Evolutionary conservation across 2,329 filamentous ascomycete genomes (phyloP).

Genomic region (Ilyonectria robusta): DNA sequence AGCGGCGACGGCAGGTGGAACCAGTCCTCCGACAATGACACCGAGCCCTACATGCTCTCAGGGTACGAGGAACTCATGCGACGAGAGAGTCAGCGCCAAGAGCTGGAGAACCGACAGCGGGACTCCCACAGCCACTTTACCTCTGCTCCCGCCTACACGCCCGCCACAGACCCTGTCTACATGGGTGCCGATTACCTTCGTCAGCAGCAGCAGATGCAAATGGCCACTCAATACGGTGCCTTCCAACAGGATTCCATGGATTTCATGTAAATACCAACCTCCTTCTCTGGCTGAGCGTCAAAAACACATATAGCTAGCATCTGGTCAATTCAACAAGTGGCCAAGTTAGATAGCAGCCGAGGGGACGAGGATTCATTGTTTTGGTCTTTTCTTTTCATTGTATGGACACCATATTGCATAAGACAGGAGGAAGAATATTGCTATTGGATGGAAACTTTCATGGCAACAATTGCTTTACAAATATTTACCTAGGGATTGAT

Average conservation of each 20-base stretch:
- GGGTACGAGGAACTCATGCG: slow-evolving; percentile 82
- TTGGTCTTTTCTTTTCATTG: slow-evolving; percentile 17
- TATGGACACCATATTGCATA: slow-evolving; percentile 9
- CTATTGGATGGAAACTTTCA: slow-evolving; percentile 5
- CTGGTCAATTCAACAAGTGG: slow-evolving; percentile 25
- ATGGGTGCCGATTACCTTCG: slow-evolving; percentile 60
- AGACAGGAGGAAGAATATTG: slow-evolving; percentile 18
- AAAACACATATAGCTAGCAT: slow-evolving; percentile 33
- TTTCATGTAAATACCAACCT: slow-evolving; percentile 53
- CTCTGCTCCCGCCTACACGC: slow-evolving; percentile 63
- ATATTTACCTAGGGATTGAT: slow-evolving; percentile 32
- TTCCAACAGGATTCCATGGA: slow-evolving; percentile 70
- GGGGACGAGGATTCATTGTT: slow-evolving; percentile 15
- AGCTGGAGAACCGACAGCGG: slow-evolving; percentile 53
- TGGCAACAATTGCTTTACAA: slow-evolving; percentile 34
- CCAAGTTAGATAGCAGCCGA: slow-evolving; percentile 28
- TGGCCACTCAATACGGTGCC: slow-evolving; percentile 79
- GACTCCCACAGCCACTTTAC: slow-evolving; percentile 63
- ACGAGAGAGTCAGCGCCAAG: slow-evolving; percentile 70
- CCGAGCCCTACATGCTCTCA: slow-evolving; percentile 87
- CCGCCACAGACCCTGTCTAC: slow-evolving; percentile 80
- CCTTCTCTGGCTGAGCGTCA: slow-evolving; percentile 29
- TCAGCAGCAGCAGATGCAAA: slow-evolving; percentile 67
- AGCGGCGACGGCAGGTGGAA: slow-evolving; percentile 68
- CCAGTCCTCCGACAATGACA: slow-evolving; percentile 58